Percentiles rank a stretch among this genome's conserved stretches.
These are phyloP conservation scores for Quillaja saponaria DNA, from an alignment of 306 rosid species.

Conservation along the genomic window DNA sequence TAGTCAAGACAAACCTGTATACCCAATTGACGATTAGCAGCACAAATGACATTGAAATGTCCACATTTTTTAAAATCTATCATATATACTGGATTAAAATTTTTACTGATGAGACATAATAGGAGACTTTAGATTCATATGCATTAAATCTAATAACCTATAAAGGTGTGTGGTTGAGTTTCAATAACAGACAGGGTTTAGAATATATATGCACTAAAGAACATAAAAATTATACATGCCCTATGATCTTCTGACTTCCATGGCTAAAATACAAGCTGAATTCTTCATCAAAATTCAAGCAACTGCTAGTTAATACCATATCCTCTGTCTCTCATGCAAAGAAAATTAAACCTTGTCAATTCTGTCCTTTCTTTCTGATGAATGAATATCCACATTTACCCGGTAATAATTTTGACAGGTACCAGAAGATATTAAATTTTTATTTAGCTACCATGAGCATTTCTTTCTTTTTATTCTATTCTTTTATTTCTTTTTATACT, in stretches of 20 bases:
- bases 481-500: not conserved
- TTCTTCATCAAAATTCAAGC: no score
- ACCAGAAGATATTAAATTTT: no score
- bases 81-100: slow-evolving; percentile 9
- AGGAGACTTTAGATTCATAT: slow-evolving; percentile 10
- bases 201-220: not conserved
- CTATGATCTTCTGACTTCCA: not conserved
- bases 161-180: slow-evolving; percentile 14
- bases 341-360: no score
- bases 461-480: not conserved
- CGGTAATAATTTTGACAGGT: no score
- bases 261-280: not conserved
- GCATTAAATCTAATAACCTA: slow-evolving; percentile 15
- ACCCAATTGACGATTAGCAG: slow-evolving; percentile 29
- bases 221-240: not conserved
- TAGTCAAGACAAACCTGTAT: slow-evolving; percentile 68
- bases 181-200: not conserved
- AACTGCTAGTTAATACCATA: no score
- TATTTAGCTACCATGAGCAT: no score
- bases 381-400: no score
- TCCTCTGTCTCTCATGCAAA: no score
- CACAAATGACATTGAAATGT: slow-evolving; percentile 8
- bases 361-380: no score
- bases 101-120: slow-evolving; percentile 21
- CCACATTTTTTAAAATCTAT: slow-evolving; percentile 18